Evolutionary conservation across 148 eudicot species (phyloP), one percentile per base, ranked within the genome.

Genomic region (Bassia scoparia): DNA sequence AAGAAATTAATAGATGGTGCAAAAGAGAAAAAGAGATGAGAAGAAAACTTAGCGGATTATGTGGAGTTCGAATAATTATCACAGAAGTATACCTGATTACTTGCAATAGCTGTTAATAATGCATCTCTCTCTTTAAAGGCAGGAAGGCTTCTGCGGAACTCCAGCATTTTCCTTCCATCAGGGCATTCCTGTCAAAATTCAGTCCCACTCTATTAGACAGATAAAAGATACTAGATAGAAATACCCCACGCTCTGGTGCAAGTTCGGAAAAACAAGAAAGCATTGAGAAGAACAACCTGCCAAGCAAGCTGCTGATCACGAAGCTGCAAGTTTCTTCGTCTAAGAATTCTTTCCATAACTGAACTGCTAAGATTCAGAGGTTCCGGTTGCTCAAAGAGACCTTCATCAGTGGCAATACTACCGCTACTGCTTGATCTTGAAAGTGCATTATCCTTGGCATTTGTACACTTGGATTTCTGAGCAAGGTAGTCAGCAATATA

Each of bases 301-400:
- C 97, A 95, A 76, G 83, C 74, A 74, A 77, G 83, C 82, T 91
- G 99, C 81, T 89, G 88, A 27, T 79, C 87, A 74, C 50, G 89
- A 85, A 95, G 83, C 77, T 88, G 96, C 78, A 80, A 44, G 80
- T 90, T 84, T 84, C 86, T 83, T 76, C 85, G 74, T 81, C 78
- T 83, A 24, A 67, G 26, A 38, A 92, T 78, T 79, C 85, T 84
- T 67, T 88, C 96, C 82, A 86, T 82, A 29, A 82, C 83, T 77
- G 85, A 78, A 80, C 83, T 88, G 77, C 82, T 87, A 60, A 80
- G 80, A 77, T 77, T 84, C 54, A 77, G 79, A 75, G 89, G 85
- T 71, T 88, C 97, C 64, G 96, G 88, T 85, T 83, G 94, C 85
- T 95, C 99, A 90, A 95, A 90, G 49, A 95, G 80, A 68, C 90